Base-by-base conservation (phyloP, 2,329 filamentous ascomycete genomes). In the Fusarium lateritium region DNA sequence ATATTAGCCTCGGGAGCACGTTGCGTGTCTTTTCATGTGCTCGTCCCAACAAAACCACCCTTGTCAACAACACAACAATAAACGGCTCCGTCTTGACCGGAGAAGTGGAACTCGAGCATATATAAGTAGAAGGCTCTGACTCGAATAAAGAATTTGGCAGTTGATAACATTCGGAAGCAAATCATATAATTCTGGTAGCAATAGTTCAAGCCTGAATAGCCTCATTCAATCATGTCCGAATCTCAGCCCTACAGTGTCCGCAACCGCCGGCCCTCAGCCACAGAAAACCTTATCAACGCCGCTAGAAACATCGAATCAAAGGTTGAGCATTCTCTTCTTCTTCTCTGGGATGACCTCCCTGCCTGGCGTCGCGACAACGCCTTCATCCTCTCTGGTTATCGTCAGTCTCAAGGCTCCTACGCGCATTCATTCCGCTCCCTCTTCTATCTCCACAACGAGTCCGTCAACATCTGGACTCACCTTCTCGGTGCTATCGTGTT, bases 401-500 rank as follows among this genome's bases (percentile, higher is more conserved):
- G 87, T 11, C 80, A 78, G 4, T 83, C 82, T 24, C 83, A 80
- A 71, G 78, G 82, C 75, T 86, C 84, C 52, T 86, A 86, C 77
- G 50, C 63, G 46, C 73, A 76, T 62, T 85, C 84, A 26, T 72
- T 86, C 47, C 71, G 73, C 45, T 87, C 84, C 51, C 79, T 89
- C 44, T 80, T 81, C 71, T 84, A 84, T 77, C 75, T 89, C 61
- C 87, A 89, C 81, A 89, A 89, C 76, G 87, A 89, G 76, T 84
- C 81, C 39, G 87, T 89, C 78, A 89, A 89, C 78, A 88, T 89
- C 76, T 89, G 86, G 86, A 84, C 87, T 14, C 87, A 89, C 69
- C 83, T 90, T 11, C 73, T 93, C 40, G 94, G 93, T 9, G 87
- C 91, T 13, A 51, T 91, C 2, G 70, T 86, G 36, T 89, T 92